phyloP scores from a whole-genome alignment of 2,329 filamentous ascomycete species.

The Paradendryphiella salina region DNA sequence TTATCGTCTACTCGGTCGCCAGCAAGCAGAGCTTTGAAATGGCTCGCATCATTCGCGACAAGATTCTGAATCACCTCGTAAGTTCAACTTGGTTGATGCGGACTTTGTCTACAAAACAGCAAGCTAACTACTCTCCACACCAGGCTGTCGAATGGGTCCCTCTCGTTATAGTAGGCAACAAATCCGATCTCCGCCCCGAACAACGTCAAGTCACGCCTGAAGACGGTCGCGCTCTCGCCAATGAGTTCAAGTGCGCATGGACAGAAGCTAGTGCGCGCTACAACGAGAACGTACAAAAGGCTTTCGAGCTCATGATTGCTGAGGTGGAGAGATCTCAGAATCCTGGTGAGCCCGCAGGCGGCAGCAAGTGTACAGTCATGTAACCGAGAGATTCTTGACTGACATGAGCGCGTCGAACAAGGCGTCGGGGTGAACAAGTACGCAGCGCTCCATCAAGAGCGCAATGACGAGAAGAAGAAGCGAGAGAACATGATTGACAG shows the following conservation, averaged over 20 bases:
- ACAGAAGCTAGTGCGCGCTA: slow-evolving; percentile 93
- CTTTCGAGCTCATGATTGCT: slow-evolving; percentile 90
- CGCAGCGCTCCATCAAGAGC: background rate
- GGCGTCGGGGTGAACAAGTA: slow-evolving; percentile 9
- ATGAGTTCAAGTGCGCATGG: slow-evolving; percentile 89
- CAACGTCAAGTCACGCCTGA: slow-evolving; percentile 88
- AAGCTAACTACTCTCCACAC: slow-evolving; percentile 12
- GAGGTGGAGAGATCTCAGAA: slow-evolving; percentile 96
- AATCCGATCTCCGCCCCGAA: slow-evolving; percentile 89
- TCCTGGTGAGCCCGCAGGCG: slow-evolving; percentile 77
- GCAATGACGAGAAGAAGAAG: slow-evolving; percentile 6
- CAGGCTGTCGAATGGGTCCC: slow-evolving; percentile 91
- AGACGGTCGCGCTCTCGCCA: slow-evolving; percentile 80
- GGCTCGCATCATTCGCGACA: slow-evolving; percentile 93
- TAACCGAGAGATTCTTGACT: slow-evolving; percentile 51
- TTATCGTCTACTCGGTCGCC: slow-evolving; percentile 97
- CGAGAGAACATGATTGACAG: background rate
- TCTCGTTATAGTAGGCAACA: slow-evolving; percentile 94
- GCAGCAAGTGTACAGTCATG: slow-evolving; percentile 85
- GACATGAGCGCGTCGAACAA: slow-evolving; percentile 18
- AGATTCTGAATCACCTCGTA: slow-evolving; percentile 95
- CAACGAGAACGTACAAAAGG: slow-evolving; percentile 89
- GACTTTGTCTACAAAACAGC: background rate
- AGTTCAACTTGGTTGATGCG: slow-evolving; percentile 38
- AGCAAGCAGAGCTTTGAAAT: slow-evolving; percentile 96